Evolutionary conservation across 495 filamentous ascomycete species (phyloP), one percentile per base, ranked within the genome.

Genomic region (Parathielavia hyrcaniae): DNA sequence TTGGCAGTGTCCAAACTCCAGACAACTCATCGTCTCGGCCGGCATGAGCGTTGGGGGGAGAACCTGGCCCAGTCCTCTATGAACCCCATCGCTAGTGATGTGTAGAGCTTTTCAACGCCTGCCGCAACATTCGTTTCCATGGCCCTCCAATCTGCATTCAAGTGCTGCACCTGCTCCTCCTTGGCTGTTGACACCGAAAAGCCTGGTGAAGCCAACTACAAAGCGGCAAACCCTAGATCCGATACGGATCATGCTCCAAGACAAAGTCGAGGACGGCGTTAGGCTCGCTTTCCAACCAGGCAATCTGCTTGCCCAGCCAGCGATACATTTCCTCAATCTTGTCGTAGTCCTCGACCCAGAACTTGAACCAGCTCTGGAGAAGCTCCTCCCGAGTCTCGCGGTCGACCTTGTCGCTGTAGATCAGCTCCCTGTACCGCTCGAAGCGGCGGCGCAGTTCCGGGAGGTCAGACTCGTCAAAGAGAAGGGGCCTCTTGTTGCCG

Each of bases 281-380:
- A 3, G 38, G 38, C 38, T 50, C 9, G 23, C 19, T 43, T 39
- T 50, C 47, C 12, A 57, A 0, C 23, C 36, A 23, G 19, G 45
- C 38, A 8, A 57, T 57, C 26, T 44, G 47, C 22, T 51, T 19
- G 11, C 23, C 4, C 8, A 57, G 26, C 47, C 46, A 44, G 23
- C 5, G 11, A 9, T 50, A 44, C 26, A 20, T 43, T 2, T 2
- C 30, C 12, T 57, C 38, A 2, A 13, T 0, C 23, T 50, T 19
- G 8, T 44, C 19, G 17, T 57, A 57, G 13, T 57, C 55, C 39
- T 57, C 55, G 1, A 57, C 11, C 55, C 55, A 57, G 7, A 36
- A 12, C 17, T 17, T 0, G 7, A 57, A 45, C 55, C 45, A 57
- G 4, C 9, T 32, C n/a, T 44, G 23, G 5, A 57, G 11, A 5